Base-by-base conservation (phyloP, 768 basidiomycete genomes). In the Rhodotorula kratochvilovae region DNA sequence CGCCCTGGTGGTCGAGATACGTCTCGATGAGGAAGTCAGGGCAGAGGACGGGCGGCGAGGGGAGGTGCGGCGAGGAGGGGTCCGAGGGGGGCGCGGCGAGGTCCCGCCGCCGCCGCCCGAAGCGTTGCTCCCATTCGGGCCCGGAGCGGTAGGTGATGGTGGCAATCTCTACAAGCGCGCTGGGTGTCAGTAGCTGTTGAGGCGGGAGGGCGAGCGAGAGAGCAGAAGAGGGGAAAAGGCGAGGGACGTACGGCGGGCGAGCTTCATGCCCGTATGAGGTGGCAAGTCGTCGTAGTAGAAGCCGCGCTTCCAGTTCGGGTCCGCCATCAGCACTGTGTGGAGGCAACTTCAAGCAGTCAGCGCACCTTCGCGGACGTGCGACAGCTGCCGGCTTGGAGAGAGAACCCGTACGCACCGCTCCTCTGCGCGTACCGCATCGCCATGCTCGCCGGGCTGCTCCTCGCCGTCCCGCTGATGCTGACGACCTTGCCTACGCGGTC, bases 111-210 rank as follows among this genome's bases (percentile, higher is more conserved):
- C 89, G 86, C 57, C 95, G 88, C 1, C 90, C 93, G 78, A 99
- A 99, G n/a, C 96, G 89, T 74, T 89, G 85, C 81, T 99, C 96
- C 96, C 96, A 99, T 81, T 99, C 96, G 12, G 96, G 96, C 2
- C 96, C 96, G 21, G 96, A 98, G 48, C 96, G 89, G 80, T 99
- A 99, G 0, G 96, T 98, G 78, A 99, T 96, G 5, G 96, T 99
- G 19, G 96, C 96, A 74, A 99, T 98, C 82, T 99, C 94, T 97
- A 79, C 36, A 45, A 56, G 55, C 29, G 43, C 31, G 31, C 31
- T 31, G 45, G 15, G 25, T 25, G 5, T 58, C 21, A 65, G 39
- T 58, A 62, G 64, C 13, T n/a, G 33, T 42, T n/a, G n/a, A n/a
- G n/a, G n/a, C 31, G 60, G 31, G 17, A 29, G 13, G 0, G 10